phyloP scores from a whole-genome alignment of 345 rosid species.

The Lumnitzera littorea region DNA sequence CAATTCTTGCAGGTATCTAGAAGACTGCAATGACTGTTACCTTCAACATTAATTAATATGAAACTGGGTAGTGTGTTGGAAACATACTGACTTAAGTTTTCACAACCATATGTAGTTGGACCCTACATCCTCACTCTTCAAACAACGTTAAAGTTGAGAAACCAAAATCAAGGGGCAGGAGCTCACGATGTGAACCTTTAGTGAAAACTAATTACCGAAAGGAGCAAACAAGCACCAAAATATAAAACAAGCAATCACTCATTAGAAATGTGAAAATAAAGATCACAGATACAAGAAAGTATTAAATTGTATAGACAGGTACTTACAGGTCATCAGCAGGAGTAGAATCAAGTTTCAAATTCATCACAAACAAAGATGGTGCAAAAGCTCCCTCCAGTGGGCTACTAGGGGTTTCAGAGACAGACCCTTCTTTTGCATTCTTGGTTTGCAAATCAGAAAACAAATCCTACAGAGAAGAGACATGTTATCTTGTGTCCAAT shows the following conservation, averaged over 20 bases:
- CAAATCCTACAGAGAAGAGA: slow-evolving; percentile 35
- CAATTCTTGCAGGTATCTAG: no score
- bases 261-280: neutral
- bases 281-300: neutral
- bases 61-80: no score
- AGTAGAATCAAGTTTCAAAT: slow-evolving; percentile 59
- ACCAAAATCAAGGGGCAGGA: no score
- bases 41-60: no score
- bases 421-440: slow-evolving; percentile 34
- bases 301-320: slow-evolving; percentile 1
- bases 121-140: no score
- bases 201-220: no score
- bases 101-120: no score
- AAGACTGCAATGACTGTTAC: no score
- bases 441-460: slow-evolving; percentile 38
- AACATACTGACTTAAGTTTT: no score
- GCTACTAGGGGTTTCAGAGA: slow-evolving; percentile 39
- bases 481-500: slow-evolving; percentile 2
- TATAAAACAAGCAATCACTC: slow-evolving; percentile 1
- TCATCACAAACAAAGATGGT: slow-evolving; percentile 62
- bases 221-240: no score
- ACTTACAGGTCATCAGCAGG: slow-evolving; percentile 46
- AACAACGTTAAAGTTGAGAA: no score
- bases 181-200: no score
- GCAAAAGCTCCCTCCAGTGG: slow-evolving; percentile 58